A percentile compares a stretch with the other conserved stretches of the same genome.
Evolutionary conservation across 805 yeast genomes (phyloP).

Genomic region (Ogataea philodendri): DNA sequence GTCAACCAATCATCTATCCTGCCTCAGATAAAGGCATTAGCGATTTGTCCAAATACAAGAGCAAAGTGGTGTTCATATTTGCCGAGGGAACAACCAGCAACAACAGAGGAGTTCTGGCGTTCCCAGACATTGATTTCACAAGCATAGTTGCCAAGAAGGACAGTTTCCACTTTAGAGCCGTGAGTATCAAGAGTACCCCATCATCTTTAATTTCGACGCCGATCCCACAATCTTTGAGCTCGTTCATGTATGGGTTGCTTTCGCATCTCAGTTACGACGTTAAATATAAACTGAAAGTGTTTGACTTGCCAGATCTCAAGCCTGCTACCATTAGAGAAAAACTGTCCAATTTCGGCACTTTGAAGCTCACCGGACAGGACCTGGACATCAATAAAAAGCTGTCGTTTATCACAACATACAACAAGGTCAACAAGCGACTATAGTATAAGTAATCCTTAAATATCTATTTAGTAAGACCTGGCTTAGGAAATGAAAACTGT

Average conservation of each 20-base stretch:
- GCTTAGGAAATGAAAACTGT: conserved; percentile 32
- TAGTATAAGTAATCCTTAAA: too few species aligned
- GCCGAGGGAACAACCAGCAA: conserved; percentile 86
- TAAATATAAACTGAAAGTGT: conserved; percentile 26
- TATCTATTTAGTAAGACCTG: conserved; percentile 19
- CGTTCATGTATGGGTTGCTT: conserved; percentile 15
- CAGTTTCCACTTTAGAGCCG: conserved; percentile 32
- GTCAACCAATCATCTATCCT: conserved; percentile 8
- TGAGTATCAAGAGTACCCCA: conserved; percentile 41
- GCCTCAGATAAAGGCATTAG: conserved; percentile 1
- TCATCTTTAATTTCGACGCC: conserved; percentile 36
- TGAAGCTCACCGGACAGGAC: conserved; percentile 46
- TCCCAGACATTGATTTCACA: conserved; percentile 34
- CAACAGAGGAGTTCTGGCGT: conserved; percentile 70
- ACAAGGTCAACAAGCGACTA: conserved; percentile 3
- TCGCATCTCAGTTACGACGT: conserved; percentile 13
- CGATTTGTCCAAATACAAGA: conserved; percentile 30
- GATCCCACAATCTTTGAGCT: conserved; percentile 22
- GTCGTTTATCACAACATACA: conserved; percentile 36
- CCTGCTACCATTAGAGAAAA: conserved; percentile 23
- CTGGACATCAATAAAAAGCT: conserved; percentile 43
- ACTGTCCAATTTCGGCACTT: conserved; percentile 45
- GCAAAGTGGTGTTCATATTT: conserved; percentile 54
- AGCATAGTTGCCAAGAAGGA: conserved; percentile 11
- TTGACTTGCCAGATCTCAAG: conserved; percentile 15